Conservation (phyloP, 805 yeast species). For the Lipomyces orientalis region DNA sequence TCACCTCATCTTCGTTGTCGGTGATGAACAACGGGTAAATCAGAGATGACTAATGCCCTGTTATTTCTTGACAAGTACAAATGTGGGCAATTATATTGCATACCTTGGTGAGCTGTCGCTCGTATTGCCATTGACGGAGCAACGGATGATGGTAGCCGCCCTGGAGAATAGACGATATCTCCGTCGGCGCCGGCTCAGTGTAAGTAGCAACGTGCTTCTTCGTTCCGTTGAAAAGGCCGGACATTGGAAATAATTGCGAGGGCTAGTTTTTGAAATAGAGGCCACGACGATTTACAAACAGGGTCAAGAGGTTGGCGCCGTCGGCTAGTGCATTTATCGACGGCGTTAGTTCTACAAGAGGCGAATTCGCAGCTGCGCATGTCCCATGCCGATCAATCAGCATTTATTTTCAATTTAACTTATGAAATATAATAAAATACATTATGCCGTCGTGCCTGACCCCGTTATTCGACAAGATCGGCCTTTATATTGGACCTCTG, state of each 20-base stretch:
- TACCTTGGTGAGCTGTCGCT: slow-evolving; percentile 79
- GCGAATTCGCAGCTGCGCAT: no score
- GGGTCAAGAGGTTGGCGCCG: not conserved
- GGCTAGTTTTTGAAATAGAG: not conserved
- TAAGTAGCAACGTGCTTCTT: slow-evolving; percentile 77
- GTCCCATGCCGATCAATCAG: not conserved
- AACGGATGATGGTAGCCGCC: slow-evolving; percentile 96
- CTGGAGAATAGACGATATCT: slow-evolving; percentile 77
- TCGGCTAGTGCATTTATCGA: no score
- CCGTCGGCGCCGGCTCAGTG: slow-evolving; percentile 61
- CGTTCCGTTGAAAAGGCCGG: slow-evolving; percentile 23
- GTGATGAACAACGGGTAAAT: slow-evolving; percentile 90
- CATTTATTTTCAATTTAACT: no score
- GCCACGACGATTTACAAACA: not conserved
- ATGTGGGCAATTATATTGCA: slow-evolving; percentile 47
- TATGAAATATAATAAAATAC: no score
- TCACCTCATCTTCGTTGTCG: slow-evolving; percentile 80
- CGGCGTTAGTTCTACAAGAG: no score
- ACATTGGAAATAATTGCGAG: not conserved
- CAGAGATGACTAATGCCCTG: slow-evolving; percentile 48
- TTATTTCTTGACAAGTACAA: not conserved
- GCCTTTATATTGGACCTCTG: not conserved
- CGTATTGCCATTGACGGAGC: slow-evolving; percentile 88
- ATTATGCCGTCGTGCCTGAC: not conserved
- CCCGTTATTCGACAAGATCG: not conserved